Percentiles rank a stretch among this genome's conserved stretches.
Evolutionary conservation across 2,329 filamentous ascomycete species (phyloP).

Genomic region (Biscogniauxia marginata): DNA sequence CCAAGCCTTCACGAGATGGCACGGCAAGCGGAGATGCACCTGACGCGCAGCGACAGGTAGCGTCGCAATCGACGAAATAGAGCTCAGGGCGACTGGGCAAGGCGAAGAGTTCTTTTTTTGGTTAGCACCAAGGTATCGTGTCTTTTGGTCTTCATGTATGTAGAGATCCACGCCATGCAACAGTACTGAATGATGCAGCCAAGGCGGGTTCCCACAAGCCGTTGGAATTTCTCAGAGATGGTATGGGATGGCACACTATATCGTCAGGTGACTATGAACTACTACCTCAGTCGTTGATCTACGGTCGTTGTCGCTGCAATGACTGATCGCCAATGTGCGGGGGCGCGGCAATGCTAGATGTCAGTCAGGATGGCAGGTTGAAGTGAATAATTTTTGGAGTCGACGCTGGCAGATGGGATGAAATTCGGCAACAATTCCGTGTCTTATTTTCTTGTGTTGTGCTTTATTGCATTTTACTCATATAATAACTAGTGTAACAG

Average conservation of each 20-base stretch:
- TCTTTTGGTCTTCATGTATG: background rate
- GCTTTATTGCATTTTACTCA: too few relatives aligned
- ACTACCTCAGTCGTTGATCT: background rate
- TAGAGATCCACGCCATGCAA: background rate
- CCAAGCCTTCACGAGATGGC: background rate
- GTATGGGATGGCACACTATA: too few relatives aligned
- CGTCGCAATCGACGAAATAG: too few relatives aligned
- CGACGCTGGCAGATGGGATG: background rate
- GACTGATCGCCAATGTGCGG: background rate
- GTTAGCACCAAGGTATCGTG: background rate
- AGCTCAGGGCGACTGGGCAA: too few relatives aligned
- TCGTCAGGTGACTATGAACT: background rate
- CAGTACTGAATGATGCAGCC: background rate
- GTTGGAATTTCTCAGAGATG: background rate
- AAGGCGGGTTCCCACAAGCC: background rate
- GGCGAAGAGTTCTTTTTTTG: background rate
- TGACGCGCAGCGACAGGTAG: background rate
- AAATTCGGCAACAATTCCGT: background rate
- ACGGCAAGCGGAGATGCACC: background rate
- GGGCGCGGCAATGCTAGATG: background rate
- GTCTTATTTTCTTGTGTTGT: too few relatives aligned
- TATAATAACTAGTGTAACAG: too few relatives aligned
- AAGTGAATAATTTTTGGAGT: background rate
- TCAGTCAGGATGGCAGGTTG: background rate
- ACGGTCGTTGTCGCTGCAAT: background rate